Evolutionary conservation across 2,329 filamentous ascomycete species (phyloP).

Genomic region (Ustulina deusta): DNA sequence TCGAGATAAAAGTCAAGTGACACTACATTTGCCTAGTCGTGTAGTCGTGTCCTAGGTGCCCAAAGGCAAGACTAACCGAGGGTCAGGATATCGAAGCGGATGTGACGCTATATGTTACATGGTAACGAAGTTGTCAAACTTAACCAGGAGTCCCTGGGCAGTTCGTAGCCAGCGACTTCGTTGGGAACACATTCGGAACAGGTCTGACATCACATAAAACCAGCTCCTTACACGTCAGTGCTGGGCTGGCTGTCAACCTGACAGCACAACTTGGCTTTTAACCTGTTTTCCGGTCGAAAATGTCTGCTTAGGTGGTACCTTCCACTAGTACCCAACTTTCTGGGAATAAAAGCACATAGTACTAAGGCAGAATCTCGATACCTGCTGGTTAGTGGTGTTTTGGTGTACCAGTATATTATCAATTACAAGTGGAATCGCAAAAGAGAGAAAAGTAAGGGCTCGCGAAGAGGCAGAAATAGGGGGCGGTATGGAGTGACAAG

Average conservation of each 20-base stretch:
- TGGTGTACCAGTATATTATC: background rate
- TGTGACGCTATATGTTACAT: slow-evolving; percentile 5
- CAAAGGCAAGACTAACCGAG: slow-evolving; percentile 9
- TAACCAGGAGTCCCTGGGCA: background rate
- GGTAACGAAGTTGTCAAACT: background rate
- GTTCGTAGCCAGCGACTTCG: background rate
- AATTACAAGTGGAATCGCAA: background rate
- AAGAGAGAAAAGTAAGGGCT: background rate
- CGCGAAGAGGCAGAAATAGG: background rate
- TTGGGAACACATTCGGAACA: background rate
- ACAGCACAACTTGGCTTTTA: background rate
- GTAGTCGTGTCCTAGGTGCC: background rate
- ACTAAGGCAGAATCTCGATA: background rate
- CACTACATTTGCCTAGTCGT: slow-evolving; percentile 1
- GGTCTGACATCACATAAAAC: background rate
- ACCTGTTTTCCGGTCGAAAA: background rate
- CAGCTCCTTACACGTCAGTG: background rate
- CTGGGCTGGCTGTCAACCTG: background rate
- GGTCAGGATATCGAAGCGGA: background rate
- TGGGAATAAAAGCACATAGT: background rate
- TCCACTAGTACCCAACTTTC: background rate
- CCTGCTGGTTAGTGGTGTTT: background rate
- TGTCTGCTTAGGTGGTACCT: background rate
- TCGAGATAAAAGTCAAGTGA: slow-evolving; percentile 1
- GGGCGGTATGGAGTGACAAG: background rate